phyloP scores from a whole-genome alignment of 495 filamentous ascomycete species.

The Trichocladium antarcticum region DNA sequence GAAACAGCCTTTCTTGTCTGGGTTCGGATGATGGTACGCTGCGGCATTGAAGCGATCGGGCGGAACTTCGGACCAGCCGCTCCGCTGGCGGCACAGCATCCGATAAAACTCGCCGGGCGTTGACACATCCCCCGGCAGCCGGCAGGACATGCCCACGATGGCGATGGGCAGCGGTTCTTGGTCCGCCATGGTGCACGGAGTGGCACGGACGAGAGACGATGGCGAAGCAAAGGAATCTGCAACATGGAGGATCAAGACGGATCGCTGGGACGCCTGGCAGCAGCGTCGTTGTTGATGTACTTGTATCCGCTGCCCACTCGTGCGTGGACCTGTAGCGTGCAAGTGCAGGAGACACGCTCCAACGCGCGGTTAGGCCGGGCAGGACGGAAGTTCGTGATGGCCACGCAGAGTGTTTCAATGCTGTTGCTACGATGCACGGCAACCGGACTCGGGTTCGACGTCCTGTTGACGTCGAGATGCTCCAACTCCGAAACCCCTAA shows the following conservation, averaged over 20 bases:
- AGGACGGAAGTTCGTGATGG: no score
- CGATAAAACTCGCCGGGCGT: slow-evolving; percentile 37
- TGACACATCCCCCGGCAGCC: slow-evolving; percentile 37
- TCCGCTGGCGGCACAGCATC: slow-evolving; percentile 30
- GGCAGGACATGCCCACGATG: slow-evolving; percentile 39
- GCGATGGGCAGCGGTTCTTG: slow-evolving; percentile 28
- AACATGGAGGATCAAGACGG: neutral
- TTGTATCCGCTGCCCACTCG: no score
- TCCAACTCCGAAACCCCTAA: no score
- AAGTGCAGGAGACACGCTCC: no score
- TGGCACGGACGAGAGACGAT: slow-evolving; percentile 4
- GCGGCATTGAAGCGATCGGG: slow-evolving; percentile 54
- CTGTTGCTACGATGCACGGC: no score
- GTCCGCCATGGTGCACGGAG: slow-evolving; percentile 13
- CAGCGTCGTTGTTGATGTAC: no score
- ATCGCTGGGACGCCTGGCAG: no score
- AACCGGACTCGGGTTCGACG: no score
- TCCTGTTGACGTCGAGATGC: no score
- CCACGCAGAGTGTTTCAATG: no score
- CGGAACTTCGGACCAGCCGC: slow-evolving; percentile 42
- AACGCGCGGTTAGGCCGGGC: no score
- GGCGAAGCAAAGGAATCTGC: neutral
- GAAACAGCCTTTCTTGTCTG: slow-evolving; percentile 32
- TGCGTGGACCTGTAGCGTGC: no score
- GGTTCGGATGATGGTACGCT: slow-evolving; percentile 55